Evolutionary conservation across 2,329 filamentous ascomycete genomes (phyloP).

Genomic region (Emergomyces africanus): DNA sequence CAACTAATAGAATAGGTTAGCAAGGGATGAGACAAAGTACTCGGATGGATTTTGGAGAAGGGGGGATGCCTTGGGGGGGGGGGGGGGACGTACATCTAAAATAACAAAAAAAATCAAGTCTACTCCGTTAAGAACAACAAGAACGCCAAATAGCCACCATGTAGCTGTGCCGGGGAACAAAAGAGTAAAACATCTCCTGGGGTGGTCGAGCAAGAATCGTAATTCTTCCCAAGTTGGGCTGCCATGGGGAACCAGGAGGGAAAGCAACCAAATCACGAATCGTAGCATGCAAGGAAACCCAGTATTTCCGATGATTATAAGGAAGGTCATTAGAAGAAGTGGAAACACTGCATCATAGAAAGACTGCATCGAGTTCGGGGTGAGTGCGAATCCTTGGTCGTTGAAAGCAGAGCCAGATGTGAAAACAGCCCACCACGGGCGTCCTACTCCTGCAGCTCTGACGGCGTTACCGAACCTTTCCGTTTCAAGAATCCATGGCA

Average conservation of each 20-base stretch:
- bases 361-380: slow-evolving; percentile 84
- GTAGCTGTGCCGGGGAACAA: slow-evolving; percentile 82
- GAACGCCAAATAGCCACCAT: slow-evolving; percentile 89
- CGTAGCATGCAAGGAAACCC: slow-evolving; percentile 91
- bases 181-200: slow-evolving; percentile 88
- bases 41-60: no score
- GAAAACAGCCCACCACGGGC: slow-evolving; percentile 85
- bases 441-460: slow-evolving; percentile 46
- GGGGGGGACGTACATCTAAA: slow-evolving; percentile 56
- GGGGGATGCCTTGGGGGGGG: neutral
- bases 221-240: slow-evolving; percentile 80
- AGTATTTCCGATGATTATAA: slow-evolving; percentile 91
- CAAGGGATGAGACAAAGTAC: no score
- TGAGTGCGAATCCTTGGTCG: slow-evolving; percentile 87
- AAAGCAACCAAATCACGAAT: slow-evolving; percentile 75
- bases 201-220: slow-evolving; percentile 82
- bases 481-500: slow-evolving; percentile 66
- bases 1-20: slow-evolving; percentile 37
- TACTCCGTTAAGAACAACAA: slow-evolving; percentile 67
- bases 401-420: slow-evolving; percentile 82
- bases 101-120: slow-evolving; percentile 88
- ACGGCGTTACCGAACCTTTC: slow-evolving; percentile 53
- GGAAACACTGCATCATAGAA: slow-evolving; percentile 68
- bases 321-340: slow-evolving; percentile 64
- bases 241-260: slow-evolving; percentile 50